Evolutionary conservation across 345 rosid species (phyloP).

Genomic region (Salix arbutifolia): DNA sequence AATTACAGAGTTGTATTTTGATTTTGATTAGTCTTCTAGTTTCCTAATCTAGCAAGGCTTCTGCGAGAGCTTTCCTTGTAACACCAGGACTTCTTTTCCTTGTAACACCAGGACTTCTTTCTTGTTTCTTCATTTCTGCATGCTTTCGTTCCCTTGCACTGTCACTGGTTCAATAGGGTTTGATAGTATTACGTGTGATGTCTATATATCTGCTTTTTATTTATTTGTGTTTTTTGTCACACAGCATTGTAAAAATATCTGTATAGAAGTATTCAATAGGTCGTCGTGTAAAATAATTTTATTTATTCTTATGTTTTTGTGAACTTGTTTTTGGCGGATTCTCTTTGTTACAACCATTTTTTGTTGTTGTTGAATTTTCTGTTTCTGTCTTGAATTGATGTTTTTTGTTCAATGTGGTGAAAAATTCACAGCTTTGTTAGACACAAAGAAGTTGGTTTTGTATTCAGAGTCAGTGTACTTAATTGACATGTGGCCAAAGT

Average conservation of each 20-base stretch:
- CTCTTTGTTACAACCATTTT: neutral
- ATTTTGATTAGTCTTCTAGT: too few relatives aligned
- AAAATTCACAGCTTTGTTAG: neutral
- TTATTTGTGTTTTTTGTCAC: neutral
- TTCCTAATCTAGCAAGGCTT: too few relatives aligned
- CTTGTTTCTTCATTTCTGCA: too few relatives aligned
- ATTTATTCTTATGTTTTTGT: neutral
- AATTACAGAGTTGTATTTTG: too few relatives aligned
- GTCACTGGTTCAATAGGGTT: too few relatives aligned
- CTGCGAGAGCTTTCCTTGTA: too few relatives aligned
- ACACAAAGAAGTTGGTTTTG: neutral
- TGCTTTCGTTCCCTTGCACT: too few relatives aligned
- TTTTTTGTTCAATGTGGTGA: neutral
- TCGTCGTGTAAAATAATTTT: too few relatives aligned
- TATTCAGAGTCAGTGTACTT: neutral
- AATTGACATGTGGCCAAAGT: neutral
- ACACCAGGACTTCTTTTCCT: too few relatives aligned
- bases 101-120: too few relatives aligned
- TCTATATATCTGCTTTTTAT: neutral
- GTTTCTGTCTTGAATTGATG: neutral
- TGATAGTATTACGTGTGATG: neutral
- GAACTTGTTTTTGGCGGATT: neutral
- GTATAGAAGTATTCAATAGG: too few relatives aligned
- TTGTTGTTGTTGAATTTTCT: neutral
- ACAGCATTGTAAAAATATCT: too few relatives aligned